Evolutionary conservation across 805 yeast genomes (phyloP).

Genomic region (Candida bentonensis): DNA sequence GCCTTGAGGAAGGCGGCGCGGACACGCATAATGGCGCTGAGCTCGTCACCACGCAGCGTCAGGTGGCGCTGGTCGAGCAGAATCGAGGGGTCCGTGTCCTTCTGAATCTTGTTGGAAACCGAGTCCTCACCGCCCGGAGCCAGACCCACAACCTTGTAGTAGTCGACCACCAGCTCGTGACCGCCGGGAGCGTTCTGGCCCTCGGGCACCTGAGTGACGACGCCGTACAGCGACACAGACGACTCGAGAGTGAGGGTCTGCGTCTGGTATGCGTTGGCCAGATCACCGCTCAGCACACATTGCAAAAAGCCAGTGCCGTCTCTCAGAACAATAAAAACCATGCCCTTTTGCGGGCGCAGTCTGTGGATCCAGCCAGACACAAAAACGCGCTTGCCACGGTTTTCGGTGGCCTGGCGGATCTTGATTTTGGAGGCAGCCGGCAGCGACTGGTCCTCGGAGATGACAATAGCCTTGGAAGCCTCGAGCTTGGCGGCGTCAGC

Average conservation of each 20-base stretch:
- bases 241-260: slow-evolving; percentile 78
- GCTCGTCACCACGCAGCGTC: slow-evolving; percentile 90
- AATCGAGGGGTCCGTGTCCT: slow-evolving; percentile 84
- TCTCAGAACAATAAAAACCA: slow-evolving; percentile 80
- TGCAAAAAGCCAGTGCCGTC: slow-evolving; percentile 92
- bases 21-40: slow-evolving; percentile 86
- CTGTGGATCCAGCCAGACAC: slow-evolving; percentile 96
- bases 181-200: slow-evolving; percentile 98
- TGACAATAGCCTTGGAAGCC: slow-evolving; percentile 64
- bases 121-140: slow-evolving; percentile 97
- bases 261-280: slow-evolving; percentile 83
- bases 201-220: slow-evolving; percentile 71
- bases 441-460: slow-evolving; percentile 59
- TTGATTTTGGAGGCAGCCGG: slow-evolving; percentile 59
- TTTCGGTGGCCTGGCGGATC: slow-evolving; percentile 38
- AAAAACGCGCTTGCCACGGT: slow-evolving; percentile 55
- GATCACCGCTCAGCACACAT: slow-evolving; percentile 75
- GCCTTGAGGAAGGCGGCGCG: slow-evolving; percentile 67
- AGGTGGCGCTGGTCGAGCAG: slow-evolving; percentile 91
- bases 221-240: slow-evolving; percentile 69
- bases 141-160: slow-evolving; percentile 73
- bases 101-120: slow-evolving; percentile 86
- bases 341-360: slow-evolving; percentile 81
- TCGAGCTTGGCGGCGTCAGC: slow-evolving; percentile 62
- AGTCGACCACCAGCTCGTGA: slow-evolving; percentile 84